Evolutionary conservation across 352 stramenopile genomes (phyloP), one percentile per base, ranked within the genome.

Genomic region (Phytophthora cactorum): DNA sequence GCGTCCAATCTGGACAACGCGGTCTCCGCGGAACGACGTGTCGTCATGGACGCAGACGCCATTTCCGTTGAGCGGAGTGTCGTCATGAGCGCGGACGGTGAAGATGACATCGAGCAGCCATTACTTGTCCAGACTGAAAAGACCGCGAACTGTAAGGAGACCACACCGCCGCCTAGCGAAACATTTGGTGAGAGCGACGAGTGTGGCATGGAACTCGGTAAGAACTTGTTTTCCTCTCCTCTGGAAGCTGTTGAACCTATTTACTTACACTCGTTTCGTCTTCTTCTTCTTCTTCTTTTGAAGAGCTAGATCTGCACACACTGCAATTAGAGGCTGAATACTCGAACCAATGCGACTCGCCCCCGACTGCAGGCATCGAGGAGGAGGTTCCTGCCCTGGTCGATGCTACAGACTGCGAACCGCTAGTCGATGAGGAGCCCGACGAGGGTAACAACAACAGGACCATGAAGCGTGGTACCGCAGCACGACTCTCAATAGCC

Each of bases 1-100:
- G 79, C 80, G 12, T 89, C 81, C 5, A 92, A 92, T 60, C 63
- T 92, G 17, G 84, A 90, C 32, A 75, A 73, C 27, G 65, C 65
- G 6, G 58, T 73, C 11, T 60, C 63, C 9, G 46, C 46, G 1
- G 53, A 71, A 44, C 43, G 58, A 15, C 62, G 57, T 43, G 38
- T 65, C 1, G 38, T 39, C 11, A 58, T 45, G 29, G 39, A 12
- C n/a, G 34, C 62, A 14, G 56, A 63, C 12, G 44, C 47, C 22
- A 68, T 67, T 32, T 58, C 62, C 1, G 36, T 29, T 3, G 53
- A 72, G 31, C 34, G 46, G 32, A 41, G 44, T 17, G 29, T 66
- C 4, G 38, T 63, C 17, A 67, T 72, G 57, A 54, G 28, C 31
- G 56, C 63, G 28, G 63, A 71, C 12, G 43, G 51, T 22, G 64